Evolutionary conservation across 495 filamentous ascomycete species (phyloP), one percentile per base, ranked within the genome.

Genomic region (Aspergillus steynii): DNA sequence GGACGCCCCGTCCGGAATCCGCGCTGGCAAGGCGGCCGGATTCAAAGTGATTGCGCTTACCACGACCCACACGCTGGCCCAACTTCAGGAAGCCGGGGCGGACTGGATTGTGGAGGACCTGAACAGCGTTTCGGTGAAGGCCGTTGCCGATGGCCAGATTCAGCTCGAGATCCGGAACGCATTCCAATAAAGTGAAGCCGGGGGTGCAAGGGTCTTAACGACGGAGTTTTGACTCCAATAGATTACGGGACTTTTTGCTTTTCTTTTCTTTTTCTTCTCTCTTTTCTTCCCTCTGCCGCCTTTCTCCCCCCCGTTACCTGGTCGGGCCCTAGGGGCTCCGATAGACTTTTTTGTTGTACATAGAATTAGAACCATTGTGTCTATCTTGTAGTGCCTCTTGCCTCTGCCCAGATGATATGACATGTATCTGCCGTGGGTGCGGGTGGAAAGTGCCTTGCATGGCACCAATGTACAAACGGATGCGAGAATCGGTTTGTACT

Each of bases 1-100:
- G 73, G 95, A 99, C 74, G 89, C 90, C 53, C 94, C 95, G 0
- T 92, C 93, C n/a, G 95, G 95, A 3, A 93, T 97, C 62, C 77
- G 75, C 53, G 88, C 93, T 25, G 94, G 95, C 27, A 96, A 95
- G 75, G 90, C 86, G 1, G 94, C 95, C 2, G 92, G 91, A 2
- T 98, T 91, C 76, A 86, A 86, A 69, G 95, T 99, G 4, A 75
- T 96, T 49, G 93, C 87, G n/a, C 72, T 99, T 34, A 86, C 88
- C 51, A 97, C 94, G 48, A 93, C 90, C 51, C 94, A 99, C 74
- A 83, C 84, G 26, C 76, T 86, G 47, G 85, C 86, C 65, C 82
- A 93, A 73, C 79, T 97, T 27, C 66, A 80, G 56, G 83, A 80
- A 29, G 90, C 91, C 10, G 89, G 84, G 9, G 90, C 95, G 26